phyloP scores from a whole-genome alignment of 2,329 filamentous ascomycete species.

The Sordariomycetes sp. region DNA sequence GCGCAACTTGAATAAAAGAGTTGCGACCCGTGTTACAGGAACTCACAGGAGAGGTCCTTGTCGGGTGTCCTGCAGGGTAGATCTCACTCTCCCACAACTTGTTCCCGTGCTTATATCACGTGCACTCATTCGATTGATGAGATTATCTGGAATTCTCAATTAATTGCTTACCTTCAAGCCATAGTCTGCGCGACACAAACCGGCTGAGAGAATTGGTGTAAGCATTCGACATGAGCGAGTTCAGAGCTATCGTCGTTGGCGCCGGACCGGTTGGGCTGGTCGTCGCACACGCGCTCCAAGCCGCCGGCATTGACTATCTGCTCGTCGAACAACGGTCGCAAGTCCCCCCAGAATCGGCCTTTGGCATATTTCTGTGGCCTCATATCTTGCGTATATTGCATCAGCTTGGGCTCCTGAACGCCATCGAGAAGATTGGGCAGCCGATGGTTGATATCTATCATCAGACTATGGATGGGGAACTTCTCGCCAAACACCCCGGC shows the following conservation, averaged over 20 bases:
- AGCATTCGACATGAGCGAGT: conserved; percentile 6
- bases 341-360: conserved; percentile 16
- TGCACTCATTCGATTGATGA: too few species aligned
- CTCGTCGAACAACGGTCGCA: conserved; percentile 18
- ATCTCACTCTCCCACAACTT: too few species aligned
- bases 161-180: too few species aligned
- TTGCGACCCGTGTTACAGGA: too few species aligned
- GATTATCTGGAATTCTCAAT: too few species aligned
- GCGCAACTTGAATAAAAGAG: too few species aligned
- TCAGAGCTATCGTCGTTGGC: conserved; percentile 16
- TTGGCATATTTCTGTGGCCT: conserved; percentile 16
- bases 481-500: not conserved
- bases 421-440: not conserved
- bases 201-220: too few species aligned
- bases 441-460: not conserved
- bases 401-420: conserved; percentile 16
- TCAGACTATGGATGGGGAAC: not conserved
- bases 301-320: conserved; percentile 20
- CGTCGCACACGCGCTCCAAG: conserved; percentile 12
- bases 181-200: too few species aligned
- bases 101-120: too few species aligned
- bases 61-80: too few species aligned
- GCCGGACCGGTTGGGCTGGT: conserved; percentile 14
- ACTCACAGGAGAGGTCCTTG: too few species aligned
- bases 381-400: conserved; percentile 17